Conservation (phyloP, 2,329 filamentous ascomycete genomes). For the Trichoderma lentiforme region DNA sequence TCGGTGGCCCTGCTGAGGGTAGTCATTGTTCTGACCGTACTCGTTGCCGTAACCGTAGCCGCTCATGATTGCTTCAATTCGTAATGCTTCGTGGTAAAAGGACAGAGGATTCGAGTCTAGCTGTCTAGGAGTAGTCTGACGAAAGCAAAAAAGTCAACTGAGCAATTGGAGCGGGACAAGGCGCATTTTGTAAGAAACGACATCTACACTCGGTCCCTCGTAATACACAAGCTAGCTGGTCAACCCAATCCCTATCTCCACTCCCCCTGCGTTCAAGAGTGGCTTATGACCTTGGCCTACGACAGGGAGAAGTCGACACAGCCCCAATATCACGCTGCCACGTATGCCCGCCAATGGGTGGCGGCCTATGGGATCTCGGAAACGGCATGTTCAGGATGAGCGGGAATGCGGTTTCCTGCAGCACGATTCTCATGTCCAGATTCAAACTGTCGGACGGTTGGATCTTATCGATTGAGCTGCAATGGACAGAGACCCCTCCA, state of each 20-base stretch:
- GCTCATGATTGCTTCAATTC: constrained; percentile 11
- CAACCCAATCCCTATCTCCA: constrained; percentile 6
- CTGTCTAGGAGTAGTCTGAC: not conserved
- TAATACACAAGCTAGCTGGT: not conserved
- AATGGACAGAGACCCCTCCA: not conserved
- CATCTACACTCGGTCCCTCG: not conserved
- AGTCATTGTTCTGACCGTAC: not conserved
- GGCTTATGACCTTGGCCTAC: constrained; percentile 12
- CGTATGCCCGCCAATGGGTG: constrained; percentile 8
- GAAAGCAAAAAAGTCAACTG: not conserved
- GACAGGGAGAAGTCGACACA: not conserved
- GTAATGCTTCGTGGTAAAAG: not conserved
- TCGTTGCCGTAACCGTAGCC: constrained; percentile 3
- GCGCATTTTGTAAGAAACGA: not conserved
- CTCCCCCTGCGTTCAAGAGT: constrained; percentile 14
- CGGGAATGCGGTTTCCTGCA: not conserved
- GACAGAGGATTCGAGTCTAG: not conserved
- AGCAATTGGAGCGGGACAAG: not conserved
- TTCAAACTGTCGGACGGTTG: not conserved
- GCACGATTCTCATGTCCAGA: not conserved
- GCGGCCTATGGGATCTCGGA: not conserved
- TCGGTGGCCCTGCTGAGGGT: not conserved
- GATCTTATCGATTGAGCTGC: not conserved
- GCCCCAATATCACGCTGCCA: constrained; percentile 19
- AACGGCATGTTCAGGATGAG: not conserved